Evolutionary conservation across 805 yeast species (phyloP), one percentile per base, ranked within the genome.

Genomic region (Wickerhamomyces bisporus): DNA sequence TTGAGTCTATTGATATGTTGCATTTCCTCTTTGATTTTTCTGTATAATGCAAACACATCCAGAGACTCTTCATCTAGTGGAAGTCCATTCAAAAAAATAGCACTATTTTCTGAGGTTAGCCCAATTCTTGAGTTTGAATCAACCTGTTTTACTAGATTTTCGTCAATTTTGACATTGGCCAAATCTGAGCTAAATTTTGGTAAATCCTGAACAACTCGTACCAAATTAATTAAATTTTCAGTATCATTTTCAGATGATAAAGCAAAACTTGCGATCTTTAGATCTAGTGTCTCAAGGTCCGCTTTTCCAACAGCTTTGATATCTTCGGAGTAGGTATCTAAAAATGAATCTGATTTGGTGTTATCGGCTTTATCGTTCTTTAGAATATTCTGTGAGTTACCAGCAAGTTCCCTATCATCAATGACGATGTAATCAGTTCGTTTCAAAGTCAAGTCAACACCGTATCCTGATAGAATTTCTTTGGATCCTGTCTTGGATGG

Each of bases 41-140:
- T 58, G 27, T 72, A 47, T 3, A 79, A 41, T 18, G 64, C 65
- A 39, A 69, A 67, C 4, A 70, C 41, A 40, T 72, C 72, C 6
- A 67, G 61, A 27, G 70, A 68, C 1, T 65, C 50, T 1, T 65
- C 65, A n/a, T 74, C 61, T 1, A 80, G 56, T 2, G 79, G 66
- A 0, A 81, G 74, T 1, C 95, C 95, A 57, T 88, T 86, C 15
- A 87, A 49, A 44, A 75, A 82, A 2, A 89, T 41, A 1, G 83
- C 84, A 24, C 64, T 52, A 2, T 66, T 52, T 3, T 64, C 68
- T 6, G 63, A 48, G 2, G 65, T 52, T 3, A 66, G 45, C 0
- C 78, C 79, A 5, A 57, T 26, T 14, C 52, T 50, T 20, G 57
- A 62, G 45, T 71, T 71, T 3, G 37, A 38, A 4, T 48, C 35